Conservation (phyloP, 2,329 filamentous ascomycete genomes). For the Mycocentrospora acerina region DNA sequence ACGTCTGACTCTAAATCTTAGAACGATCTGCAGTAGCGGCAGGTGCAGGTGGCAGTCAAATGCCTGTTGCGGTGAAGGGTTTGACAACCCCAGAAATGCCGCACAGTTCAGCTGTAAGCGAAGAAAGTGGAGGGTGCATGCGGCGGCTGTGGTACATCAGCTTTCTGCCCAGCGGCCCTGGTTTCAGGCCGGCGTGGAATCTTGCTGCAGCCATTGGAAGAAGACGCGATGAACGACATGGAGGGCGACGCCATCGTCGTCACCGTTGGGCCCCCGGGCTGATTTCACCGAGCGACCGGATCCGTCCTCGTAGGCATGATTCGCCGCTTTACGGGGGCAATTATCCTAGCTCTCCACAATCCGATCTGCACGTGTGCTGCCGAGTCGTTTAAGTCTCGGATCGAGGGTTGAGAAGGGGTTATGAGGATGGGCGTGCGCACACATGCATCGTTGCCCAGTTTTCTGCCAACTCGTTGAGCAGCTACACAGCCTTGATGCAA, state of each 20-base stretch:
- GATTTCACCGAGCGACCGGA: not conserved
- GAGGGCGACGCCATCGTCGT: constrained; percentile 19
- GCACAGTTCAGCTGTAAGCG: constrained; percentile 18
- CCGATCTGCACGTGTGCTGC: no score
- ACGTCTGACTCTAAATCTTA: not conserved
- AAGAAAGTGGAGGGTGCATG: constrained; percentile 20
- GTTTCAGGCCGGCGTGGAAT: constrained; percentile 13
- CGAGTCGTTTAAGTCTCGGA: no score
- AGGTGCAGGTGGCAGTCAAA: not conserved
- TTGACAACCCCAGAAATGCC: constrained; percentile 20
- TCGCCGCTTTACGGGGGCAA: no score
- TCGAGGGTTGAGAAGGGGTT: no score
- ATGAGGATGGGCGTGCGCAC: no score
- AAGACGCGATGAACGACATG: constrained; percentile 14
- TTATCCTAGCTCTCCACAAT: no score
- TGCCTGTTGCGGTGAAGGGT: constrained; percentile 19
- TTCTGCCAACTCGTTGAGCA: no score
- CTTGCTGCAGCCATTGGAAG: constrained; percentile 17
- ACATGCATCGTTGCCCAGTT: no score
- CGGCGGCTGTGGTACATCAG: constrained; percentile 13
- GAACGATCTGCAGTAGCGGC: not conserved
- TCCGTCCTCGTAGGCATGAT: no score
- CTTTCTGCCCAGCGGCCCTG: no score
- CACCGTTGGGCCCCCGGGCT: not conserved
- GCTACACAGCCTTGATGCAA: no score